Conservation (phyloP, 78 protist species). For the Dictyostelium capitatum region DNA sequence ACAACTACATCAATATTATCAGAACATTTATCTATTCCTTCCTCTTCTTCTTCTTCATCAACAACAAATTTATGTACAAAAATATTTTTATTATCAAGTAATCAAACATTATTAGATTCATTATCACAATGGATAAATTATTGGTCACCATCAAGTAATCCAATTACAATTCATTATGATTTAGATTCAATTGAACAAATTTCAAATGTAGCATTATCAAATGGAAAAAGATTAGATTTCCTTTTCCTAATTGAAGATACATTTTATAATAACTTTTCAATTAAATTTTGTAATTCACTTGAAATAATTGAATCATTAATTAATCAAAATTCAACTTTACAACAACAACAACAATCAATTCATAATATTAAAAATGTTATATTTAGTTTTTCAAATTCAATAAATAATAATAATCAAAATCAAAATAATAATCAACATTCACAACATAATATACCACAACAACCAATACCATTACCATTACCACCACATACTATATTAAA, state of each 20-base stretch:
- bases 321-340: background rate
- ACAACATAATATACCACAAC: too few relatives aligned
- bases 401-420: background rate
- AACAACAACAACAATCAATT: background rate
- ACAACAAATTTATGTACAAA: background rate
- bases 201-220: background rate
- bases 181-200: conserved; percentile 9
- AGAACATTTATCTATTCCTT: too few relatives aligned
- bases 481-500: background rate
- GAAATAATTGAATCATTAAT: background rate
- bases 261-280: background rate
- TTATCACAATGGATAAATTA: conserved; percentile 12
- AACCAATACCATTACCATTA: too few relatives aligned
- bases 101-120: background rate
- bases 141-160: background rate
- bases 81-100: conserved; percentile 8
- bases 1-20: too few relatives aligned
- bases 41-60: too few relatives aligned
- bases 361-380: conserved; percentile 20
- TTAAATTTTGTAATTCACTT: background rate
- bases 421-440: too few relatives aligned
- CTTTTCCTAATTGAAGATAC: conserved; percentile 15
- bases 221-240: conserved; percentile 16
- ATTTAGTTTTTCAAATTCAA: conserved; percentile 13
- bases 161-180: background rate